Conservation (phyloP, 2,329 filamentous ascomycete species). For the Fusarium pseudoanthophilum region DNA sequence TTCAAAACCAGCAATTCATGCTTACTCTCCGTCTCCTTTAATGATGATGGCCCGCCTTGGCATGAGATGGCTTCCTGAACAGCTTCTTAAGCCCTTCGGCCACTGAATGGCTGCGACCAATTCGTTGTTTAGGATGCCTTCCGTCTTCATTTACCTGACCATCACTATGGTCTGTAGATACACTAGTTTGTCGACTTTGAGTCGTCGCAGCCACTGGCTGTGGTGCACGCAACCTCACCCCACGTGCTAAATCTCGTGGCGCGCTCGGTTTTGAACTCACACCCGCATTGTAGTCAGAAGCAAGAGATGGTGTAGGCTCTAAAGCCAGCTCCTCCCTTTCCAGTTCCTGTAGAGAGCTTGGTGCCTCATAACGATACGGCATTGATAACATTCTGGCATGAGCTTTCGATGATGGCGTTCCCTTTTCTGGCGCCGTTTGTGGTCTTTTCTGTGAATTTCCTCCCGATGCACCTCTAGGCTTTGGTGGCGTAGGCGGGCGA, state of each 20-base stretch:
- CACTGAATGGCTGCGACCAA: slow-evolving; percentile 49
- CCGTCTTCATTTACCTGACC: slow-evolving; percentile 3
- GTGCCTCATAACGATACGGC: slow-evolving; percentile 6
- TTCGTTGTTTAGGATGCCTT: slow-evolving; percentile 9
- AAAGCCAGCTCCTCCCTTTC: slow-evolving; percentile 8
- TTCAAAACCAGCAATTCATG: background rate
- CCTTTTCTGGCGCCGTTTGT: slow-evolving; percentile 19
- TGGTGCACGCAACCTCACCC: slow-evolving; percentile 6
- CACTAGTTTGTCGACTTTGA: slow-evolving; percentile 16
- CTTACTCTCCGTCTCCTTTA: background rate
- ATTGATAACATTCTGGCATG: slow-evolving; percentile 14
- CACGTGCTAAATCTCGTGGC: background rate
- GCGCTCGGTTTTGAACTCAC: slow-evolving; percentile 2
- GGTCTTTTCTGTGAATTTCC: slow-evolving; percentile 6
- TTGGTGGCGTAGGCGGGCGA: slow-evolving; percentile 34
- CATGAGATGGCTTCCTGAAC: slow-evolving; percentile 50
- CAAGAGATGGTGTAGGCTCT: slow-evolving; percentile 18
- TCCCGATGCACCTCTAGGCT: slow-evolving; percentile 13
- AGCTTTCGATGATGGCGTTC: background rate
- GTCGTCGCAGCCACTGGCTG: slow-evolving; percentile 2
- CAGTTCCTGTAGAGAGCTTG: slow-evolving; percentile 4
- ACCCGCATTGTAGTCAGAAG: slow-evolving; percentile 9
- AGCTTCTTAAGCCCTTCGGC: slow-evolving; percentile 53
- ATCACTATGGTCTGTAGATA: slow-evolving; percentile 7
- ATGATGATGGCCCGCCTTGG: slow-evolving; percentile 4